Evolutionary conservation across 371 early-diverging fungal genomes (phyloP).

Genomic region (Choanephora cucurbitarum): DNA sequence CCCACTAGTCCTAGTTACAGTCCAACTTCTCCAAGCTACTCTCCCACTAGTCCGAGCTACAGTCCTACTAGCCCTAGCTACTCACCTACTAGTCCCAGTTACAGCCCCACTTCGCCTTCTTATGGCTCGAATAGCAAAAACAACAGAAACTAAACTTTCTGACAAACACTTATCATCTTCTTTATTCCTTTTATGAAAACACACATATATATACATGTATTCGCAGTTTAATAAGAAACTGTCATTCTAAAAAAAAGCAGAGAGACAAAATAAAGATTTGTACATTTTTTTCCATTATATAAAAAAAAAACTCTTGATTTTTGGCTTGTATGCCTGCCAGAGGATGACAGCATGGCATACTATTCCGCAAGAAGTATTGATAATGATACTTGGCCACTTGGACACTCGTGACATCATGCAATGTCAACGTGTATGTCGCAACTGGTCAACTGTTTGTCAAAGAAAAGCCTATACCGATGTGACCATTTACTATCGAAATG

Average conservation of each 20-base stretch:
- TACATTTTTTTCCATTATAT: too few species aligned
- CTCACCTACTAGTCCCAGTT: conserved; percentile 73
- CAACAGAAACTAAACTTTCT: neutral
- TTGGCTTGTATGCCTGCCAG: too few species aligned
- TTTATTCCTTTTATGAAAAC: too few species aligned
- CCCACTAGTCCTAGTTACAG: conserved; percentile 65
- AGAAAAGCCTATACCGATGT: neutral
- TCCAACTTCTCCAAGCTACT: conserved; percentile 70
- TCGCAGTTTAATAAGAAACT: too few species aligned
- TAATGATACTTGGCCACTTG: neutral
- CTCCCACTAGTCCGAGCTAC: conserved; percentile 76
- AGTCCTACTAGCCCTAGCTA: conserved; percentile 67
- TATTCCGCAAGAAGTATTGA: neutral
- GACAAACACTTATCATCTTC: too few species aligned
- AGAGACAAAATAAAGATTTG: too few species aligned
- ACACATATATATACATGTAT: too few species aligned
- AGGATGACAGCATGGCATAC: neutral
- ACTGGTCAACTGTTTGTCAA: neutral
- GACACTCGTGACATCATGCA: neutral
- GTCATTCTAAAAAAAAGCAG: too few species aligned
- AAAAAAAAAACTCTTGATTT: too few species aligned
- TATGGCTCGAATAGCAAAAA: neutral
- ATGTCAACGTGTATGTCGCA: neutral
- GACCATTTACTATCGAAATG: neutral
- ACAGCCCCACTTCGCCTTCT: conserved; percentile 56